phyloP scores from a whole-genome alignment of 495 filamentous ascomycete species.

The Trichoderma reesei region DNA sequence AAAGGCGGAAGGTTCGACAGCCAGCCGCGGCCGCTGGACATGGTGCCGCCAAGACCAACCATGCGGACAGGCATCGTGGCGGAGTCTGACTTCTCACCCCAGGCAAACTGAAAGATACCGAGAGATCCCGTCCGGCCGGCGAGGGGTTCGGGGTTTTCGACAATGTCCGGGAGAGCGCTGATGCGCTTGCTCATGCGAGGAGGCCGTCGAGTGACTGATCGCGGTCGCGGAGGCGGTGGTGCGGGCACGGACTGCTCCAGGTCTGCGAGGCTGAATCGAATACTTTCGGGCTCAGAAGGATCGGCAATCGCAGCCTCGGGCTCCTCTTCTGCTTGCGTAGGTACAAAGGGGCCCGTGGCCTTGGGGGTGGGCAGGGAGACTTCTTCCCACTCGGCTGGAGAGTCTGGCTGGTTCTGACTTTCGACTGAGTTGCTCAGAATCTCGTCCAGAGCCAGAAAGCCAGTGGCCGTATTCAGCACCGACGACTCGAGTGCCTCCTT shows the following conservation, averaged over 20 bases:
- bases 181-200: slow-evolving; percentile 41
- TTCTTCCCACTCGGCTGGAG: not conserved
- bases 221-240: slow-evolving; percentile 22
- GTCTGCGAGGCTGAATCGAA: not conserved
- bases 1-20: not conserved
- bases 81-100: slow-evolving; percentile 46
- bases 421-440: not conserved
- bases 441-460: not conserved
- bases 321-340: not conserved
- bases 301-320: not conserved
- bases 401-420: not conserved
- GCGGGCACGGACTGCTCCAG: slow-evolving; percentile 1
- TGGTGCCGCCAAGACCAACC: slow-evolving; percentile 39
- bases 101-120: slow-evolving; percentile 49
- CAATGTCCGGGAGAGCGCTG: slow-evolving; percentile 45
- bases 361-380: not conserved
- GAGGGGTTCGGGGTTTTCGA: slow-evolving; percentile 44
- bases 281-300: slow-evolving; percentile 10
- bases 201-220: slow-evolving; percentile 34
- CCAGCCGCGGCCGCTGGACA: slow-evolving; percentile 20
- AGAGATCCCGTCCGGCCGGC: slow-evolving; percentile 41
- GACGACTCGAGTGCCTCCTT: not conserved
- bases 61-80: slow-evolving; percentile 29
- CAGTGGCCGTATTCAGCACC: not conserved
- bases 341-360: not conserved